Percentiles rank a stretch among this genome's conserved stretches.
Conservation (phyloP, 1,139 yeast species). For the Pichia kudriavzevii region DNA sequence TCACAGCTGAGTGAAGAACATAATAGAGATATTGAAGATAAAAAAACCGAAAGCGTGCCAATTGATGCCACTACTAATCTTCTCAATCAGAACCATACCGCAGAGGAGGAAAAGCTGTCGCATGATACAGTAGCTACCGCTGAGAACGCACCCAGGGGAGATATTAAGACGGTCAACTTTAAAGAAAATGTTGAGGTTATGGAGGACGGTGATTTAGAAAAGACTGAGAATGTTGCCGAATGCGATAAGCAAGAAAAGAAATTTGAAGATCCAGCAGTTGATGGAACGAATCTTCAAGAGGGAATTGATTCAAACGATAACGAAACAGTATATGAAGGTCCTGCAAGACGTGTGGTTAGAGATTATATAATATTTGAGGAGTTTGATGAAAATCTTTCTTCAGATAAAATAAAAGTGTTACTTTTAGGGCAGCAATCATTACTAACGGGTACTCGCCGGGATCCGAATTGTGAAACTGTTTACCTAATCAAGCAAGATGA, state of each 20-base stretch:
- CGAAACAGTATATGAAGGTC: slow-evolving; percentile 48
- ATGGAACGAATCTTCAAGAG: too few relatives aligned
- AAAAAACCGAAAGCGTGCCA: too few relatives aligned
- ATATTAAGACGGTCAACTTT: background rate
- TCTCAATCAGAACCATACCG: too few relatives aligned
- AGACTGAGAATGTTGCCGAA: background rate
- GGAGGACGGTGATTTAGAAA: background rate
- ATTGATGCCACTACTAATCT: too few relatives aligned
- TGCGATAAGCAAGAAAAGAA: background rate
- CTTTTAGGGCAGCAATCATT: slow-evolving; percentile 57
- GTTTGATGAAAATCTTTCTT: slow-evolving; percentile 31
- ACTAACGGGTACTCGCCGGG: slow-evolving; percentile 44
- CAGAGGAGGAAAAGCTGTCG: too few relatives aligned
- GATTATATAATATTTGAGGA: slow-evolving; percentile 43
- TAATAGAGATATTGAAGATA: too few relatives aligned
- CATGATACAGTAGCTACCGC: slow-evolving; percentile 4
- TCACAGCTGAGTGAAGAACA: background rate
- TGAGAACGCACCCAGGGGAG: background rate
- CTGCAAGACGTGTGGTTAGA: slow-evolving; percentile 49
- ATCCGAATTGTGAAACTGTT: slow-evolving; percentile 49
- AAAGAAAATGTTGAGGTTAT: slow-evolving; percentile 1
- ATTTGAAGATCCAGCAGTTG: slow-evolving; percentile 1
- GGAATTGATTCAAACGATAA: too few relatives aligned
- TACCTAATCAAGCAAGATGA: slow-evolving; percentile 39
- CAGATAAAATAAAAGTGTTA: slow-evolving; percentile 35